Percentiles rank a stretch among this genome's conserved stretches.
Conservation (phyloP, 345 rosid species). For the Syzygium grande region DNA sequence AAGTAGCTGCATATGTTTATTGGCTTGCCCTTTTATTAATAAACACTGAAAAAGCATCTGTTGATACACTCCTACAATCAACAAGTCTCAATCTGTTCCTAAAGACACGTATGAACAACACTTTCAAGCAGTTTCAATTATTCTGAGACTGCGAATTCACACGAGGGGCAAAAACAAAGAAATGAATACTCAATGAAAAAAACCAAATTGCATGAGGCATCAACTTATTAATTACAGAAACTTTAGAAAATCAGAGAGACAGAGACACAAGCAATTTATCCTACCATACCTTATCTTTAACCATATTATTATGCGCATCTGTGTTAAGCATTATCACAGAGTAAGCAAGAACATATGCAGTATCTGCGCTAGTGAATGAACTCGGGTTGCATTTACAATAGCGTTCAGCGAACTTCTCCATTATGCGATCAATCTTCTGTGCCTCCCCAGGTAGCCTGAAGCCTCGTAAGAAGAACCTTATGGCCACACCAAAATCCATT, state of each 20-base stretch:
- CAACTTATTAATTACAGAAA: background rate
- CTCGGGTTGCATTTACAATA: slow-evolving; percentile 87
- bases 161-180: background rate
- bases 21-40: background rate
- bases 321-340: slow-evolving; percentile 97
- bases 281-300: slow-evolving; percentile 84
- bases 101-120: background rate
- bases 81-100: background rate
- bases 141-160: background rate
- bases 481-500: slow-evolving; percentile 79
- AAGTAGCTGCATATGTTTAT: background rate
- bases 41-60: background rate
- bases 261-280: background rate
- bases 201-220: background rate
- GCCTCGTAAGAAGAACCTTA: slow-evolving; percentile 87
- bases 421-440: slow-evolving; percentile 96
- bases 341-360: slow-evolving; percentile 94
- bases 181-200: background rate
- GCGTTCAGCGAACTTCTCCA: slow-evolving; percentile 98
- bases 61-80: background rate
- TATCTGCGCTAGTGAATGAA: slow-evolving; percentile 92
- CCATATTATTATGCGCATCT: slow-evolving; percentile 94
- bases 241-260: background rate
- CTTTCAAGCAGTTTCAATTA: background rate
- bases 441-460: slow-evolving; percentile 97